Base-by-base conservation (phyloP, 2,329 filamentous ascomycete genomes). In the Septoria petroselini region DNA sequence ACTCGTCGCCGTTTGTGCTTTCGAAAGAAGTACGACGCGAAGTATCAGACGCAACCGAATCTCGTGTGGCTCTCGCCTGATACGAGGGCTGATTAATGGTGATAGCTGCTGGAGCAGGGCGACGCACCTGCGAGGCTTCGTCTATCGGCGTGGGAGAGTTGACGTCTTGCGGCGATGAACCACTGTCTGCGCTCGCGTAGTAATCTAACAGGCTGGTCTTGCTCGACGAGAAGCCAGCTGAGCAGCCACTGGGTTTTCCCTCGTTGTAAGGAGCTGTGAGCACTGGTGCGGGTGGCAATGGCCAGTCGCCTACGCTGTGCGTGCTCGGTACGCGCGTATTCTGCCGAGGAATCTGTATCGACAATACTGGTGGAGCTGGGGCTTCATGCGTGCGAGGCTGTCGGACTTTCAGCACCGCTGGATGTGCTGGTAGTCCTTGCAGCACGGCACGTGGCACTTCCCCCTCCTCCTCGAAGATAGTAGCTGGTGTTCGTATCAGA, bases 11-110 rank as follows among this genome's bases (percentile, higher is more conserved):
- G 52, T 71, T 71, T 3, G 63, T 67, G 23, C 71, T 72, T 55
- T 76, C 74, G 52, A 76, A 76, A 3, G 71, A 72, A 2, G 74
- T 76, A 14, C 57, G 52, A 15, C 72, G 68, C 6, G 64, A 67
- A 11, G 48, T 56, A 18, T 69, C 66, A 41, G 48, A 48, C 15
- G 48, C 33, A 17, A 56, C 38, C 19, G 51, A 54, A 30, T 42
- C 49, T 6, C 61, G 53, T 11, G 58, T 49, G 12, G 57, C 58
- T 42, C 58, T 50, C 7, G 61, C 58, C 15, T 58, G 61, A 52
- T 53, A 57, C n/a, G 58, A 40, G 12, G 60, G 58, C 38, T 57
- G 58, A 12, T 52, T 57, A 21, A 64, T 46, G 7, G 45, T 53
- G 39, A 62, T 60, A 4, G 58, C 52, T 15, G 53, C 40, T 4